phyloP scores from a whole-genome alignment of 495 filamentous ascomycete species.

The Pseudomonodictys pantanalensis region DNA sequence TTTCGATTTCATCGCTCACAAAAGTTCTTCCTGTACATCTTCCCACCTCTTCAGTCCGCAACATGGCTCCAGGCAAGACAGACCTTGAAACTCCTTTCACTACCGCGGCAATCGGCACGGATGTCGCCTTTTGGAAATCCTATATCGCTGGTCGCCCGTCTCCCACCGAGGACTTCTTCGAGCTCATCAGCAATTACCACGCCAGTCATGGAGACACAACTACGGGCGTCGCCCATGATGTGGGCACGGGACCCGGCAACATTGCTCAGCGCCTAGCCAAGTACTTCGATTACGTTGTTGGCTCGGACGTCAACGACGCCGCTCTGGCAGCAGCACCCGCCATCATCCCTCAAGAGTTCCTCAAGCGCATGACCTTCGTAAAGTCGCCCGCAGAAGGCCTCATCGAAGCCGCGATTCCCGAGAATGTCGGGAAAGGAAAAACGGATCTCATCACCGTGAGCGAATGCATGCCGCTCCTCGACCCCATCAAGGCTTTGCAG shows the following conservation, averaged over 20 bases:
- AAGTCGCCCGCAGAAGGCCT: conserved; percentile 1
- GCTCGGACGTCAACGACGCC: conserved; percentile 1
- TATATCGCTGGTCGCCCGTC: conserved; percentile 9
- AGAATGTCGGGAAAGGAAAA: conserved; percentile 2
- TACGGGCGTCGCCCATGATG: conserved; percentile 7
- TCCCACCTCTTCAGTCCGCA: no score
- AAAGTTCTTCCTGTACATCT: no score
- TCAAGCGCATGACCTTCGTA: conserved; percentile 5
- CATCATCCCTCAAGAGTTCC: not conserved
- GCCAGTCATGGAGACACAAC: not conserved
- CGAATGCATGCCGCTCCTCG: conserved; percentile 14
- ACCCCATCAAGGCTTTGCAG: not conserved
- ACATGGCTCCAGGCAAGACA: not conserved
- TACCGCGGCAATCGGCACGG: conserved; percentile 1
- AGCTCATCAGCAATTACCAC: conserved; percentile 17
- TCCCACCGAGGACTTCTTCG: conserved; percentile 7
- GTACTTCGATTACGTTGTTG: conserved; percentile 11
- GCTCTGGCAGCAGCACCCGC: conserved; percentile 5
- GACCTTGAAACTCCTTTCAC: conserved; percentile 13
- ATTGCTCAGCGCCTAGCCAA: conserved; percentile 4
- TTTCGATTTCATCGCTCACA: no score
- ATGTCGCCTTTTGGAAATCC: conserved; percentile 6
- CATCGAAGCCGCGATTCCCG: not conserved
- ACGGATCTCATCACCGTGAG: conserved; percentile 13
- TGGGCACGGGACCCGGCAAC: conserved; percentile 15